Evolutionary conservation across 768 basidiomycete species (phyloP).

Genomic region (Hortiboletus flavorubellus): DNA sequence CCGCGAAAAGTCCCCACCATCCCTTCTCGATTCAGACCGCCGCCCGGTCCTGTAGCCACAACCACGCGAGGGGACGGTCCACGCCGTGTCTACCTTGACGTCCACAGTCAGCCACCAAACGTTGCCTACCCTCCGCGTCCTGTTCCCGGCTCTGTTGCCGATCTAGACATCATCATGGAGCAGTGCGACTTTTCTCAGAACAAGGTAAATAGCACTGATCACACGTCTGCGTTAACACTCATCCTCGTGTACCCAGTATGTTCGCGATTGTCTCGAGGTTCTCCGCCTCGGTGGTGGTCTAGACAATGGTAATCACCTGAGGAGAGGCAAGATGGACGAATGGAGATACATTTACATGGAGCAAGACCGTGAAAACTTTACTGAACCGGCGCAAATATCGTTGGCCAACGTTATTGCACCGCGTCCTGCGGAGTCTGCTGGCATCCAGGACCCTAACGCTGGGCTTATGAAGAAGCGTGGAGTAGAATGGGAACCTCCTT

Average conservation of each 20-base stretch:
- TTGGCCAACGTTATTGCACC: slow-evolving; percentile 32
- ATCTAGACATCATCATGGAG: slow-evolving; percentile 87
- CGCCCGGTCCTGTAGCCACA: slow-evolving; percentile 45
- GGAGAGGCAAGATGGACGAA: slow-evolving; percentile 72
- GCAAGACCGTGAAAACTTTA: slow-evolving; percentile 40
- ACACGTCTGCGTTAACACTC: slow-evolving; percentile 1
- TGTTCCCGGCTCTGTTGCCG: slow-evolving; percentile 76
- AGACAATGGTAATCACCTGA: slow-evolving; percentile 72
- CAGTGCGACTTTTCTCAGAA: slow-evolving; percentile 86
- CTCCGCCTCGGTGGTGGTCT: slow-evolving; percentile 87
- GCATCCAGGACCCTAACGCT: slow-evolving; percentile 44
- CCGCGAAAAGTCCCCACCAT: slow-evolving; percentile 44
- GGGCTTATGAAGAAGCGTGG: slow-evolving; percentile 58
- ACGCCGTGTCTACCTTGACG: slow-evolving; percentile 72
- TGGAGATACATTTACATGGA: slow-evolving; percentile 92
- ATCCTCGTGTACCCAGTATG: slow-evolving; percentile 55
- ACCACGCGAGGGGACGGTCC: slow-evolving; percentile 73
- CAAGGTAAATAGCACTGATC: slow-evolving; percentile 46
- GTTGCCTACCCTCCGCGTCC: slow-evolving; percentile 88
- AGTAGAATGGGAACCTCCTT: slow-evolving; percentile 55
- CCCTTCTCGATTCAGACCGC: slow-evolving; percentile 47
- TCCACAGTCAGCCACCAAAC: slow-evolving; percentile 56
- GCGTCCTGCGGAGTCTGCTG: slow-evolving; percentile 27
- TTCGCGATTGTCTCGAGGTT: slow-evolving; percentile 96
- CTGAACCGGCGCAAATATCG: slow-evolving; percentile 33